Percentiles rank a stretch among this genome's conserved stretches.
These are phyloP conservation scores for Neopestalotiopsis sp. DNA, from an alignment of 2,329 filamentous ascomycete species.

Conservation along the genomic window DNA sequence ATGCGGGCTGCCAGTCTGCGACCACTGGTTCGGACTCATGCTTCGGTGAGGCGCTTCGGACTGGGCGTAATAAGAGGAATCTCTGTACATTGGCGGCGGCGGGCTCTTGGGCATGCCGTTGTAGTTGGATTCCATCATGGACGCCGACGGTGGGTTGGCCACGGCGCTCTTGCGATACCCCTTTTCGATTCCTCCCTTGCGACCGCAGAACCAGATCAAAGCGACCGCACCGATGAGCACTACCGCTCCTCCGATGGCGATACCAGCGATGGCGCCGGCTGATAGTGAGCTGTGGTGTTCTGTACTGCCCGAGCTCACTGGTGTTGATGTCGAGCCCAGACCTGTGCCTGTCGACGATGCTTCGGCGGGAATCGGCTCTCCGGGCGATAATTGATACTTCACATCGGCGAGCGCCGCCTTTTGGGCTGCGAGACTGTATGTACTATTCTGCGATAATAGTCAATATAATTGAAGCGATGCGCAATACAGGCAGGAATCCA, in stretches of 20 bases:
- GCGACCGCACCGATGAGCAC: constrained; percentile 47
- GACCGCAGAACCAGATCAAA: constrained; percentile 54
- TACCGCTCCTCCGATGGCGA: constrained; percentile 56
- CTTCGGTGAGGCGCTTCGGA: constrained; percentile 22
- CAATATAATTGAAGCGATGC: neutral
- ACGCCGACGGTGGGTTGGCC: constrained; percentile 10
- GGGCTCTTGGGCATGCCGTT: constrained; percentile 24
- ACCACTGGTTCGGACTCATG: constrained; percentile 20
- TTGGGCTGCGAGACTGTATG: constrained; percentile 53
- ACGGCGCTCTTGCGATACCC: constrained; percentile 37
- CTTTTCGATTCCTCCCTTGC: constrained; percentile 43
- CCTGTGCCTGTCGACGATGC: constrained; percentile 20
- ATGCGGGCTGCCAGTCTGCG: constrained; percentile 25
- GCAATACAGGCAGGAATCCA: neutral
- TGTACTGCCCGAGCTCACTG: constrained; percentile 16
- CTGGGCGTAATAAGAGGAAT: constrained; percentile 21
- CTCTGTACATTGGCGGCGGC: constrained; percentile 10
- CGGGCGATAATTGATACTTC: constrained; percentile 59
- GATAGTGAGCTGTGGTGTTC: constrained; percentile 31
- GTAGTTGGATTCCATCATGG: constrained; percentile 35
- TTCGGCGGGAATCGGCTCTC: constrained; percentile 58
- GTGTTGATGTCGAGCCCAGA: constrained; percentile 24
- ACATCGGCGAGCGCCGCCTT: constrained; percentile 51
- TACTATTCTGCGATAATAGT: constrained; percentile 44
- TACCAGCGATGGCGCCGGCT: constrained; percentile 62